These are phyloP conservation scores for Saccharomycopsis schoenii DNA, from an alignment of 805 yeast species.

Conservation along the genomic window DNA sequence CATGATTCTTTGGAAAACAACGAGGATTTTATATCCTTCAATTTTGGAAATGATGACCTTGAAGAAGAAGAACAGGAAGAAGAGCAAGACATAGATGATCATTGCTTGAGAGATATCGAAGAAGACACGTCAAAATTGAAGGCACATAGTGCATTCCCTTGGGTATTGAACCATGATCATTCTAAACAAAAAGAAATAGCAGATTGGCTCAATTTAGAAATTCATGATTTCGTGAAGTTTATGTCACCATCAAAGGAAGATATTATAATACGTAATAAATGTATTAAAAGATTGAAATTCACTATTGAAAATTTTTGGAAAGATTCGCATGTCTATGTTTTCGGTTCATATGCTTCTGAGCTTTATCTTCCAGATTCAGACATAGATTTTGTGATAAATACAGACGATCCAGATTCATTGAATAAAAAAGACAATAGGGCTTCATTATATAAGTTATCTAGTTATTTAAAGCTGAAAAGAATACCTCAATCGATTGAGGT, in stretches of 20 bases:
- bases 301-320: conserved; percentile 58
- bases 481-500: conserved; percentile 72
- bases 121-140: conserved; percentile 3
- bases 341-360: conserved; percentile 93
- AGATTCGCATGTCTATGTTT: conserved; percentile 69
- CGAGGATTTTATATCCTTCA: conserved; percentile 34
- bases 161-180: conserved; percentile 75
- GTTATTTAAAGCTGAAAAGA: conserved; percentile 48
- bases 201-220: conserved; percentile 81
- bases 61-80: conserved; percentile 19
- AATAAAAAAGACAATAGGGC: conserved; percentile 42
- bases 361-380: conserved; percentile 90
- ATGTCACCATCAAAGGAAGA: conserved; percentile 78
- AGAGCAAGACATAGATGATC: conserved; percentile 24
- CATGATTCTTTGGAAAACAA: conserved; percentile 28
- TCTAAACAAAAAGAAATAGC: conserved; percentile 67
- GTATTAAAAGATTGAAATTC: conserved; percentile 49
- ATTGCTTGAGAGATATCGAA: conserved; percentile 14
- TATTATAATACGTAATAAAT: conserved; percentile 52
- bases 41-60: conserved; percentile 24
- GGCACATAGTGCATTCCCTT: conserved; percentile 35
- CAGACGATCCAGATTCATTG: conserved; percentile 28
- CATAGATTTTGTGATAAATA: conserved; percentile 82
- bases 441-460: conserved; percentile 62
- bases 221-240: conserved; percentile 73